Base-by-base conservation (phyloP, 805 yeast species). In the Yamadazyma olivae region DNA sequence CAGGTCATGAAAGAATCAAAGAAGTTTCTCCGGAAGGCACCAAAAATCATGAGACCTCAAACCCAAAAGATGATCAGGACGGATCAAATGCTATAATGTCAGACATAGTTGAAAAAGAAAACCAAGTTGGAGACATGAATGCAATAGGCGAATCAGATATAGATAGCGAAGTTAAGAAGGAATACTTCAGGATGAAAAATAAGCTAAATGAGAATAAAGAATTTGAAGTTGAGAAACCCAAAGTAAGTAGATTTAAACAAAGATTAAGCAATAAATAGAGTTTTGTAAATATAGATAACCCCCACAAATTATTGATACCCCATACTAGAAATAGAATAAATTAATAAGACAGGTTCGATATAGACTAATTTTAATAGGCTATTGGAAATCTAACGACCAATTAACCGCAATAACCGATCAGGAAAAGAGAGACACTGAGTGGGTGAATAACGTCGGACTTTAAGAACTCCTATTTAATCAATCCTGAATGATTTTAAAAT, bases 151-250 rank as follows among this genome's bases (percentile, higher is more conserved):
- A 45, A 16, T 61, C 61, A n/a, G 60, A 67, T 4, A 39, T 79
- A 18, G 54, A 61, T 20, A 70, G 74, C 29, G 74, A 76, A 32
- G 64, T 84, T 1, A 68, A 71, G 2, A 52, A 63, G 12, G 79
- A 79, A 17, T 44, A 44, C 18, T 34, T 41, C 27, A 27, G 30
- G 5, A n/a, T 44, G 6, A 44, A 44, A 28, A 15, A 31, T 9
- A 41, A 41, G 26, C 21, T 41, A 13, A 33, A 32, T 21, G n/a
- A 22, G 8, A 17, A 32, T 19, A 14, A 32, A 19, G 37, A 32
- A 9, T 17, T 15, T 14, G 41, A 38, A 30, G 14, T 30, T 6
- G 32, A 30, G 18, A 30, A 24, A 14, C 35, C 39, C 12, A 36
- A 27, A 27, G 28, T 27, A 7, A 44, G 48, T 32, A 33, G 33